Evolutionary conservation across 2,329 filamentous ascomycete species (phyloP), one percentile per base, ranked within the genome.

Genomic region (Drechslera avenae): DNA sequence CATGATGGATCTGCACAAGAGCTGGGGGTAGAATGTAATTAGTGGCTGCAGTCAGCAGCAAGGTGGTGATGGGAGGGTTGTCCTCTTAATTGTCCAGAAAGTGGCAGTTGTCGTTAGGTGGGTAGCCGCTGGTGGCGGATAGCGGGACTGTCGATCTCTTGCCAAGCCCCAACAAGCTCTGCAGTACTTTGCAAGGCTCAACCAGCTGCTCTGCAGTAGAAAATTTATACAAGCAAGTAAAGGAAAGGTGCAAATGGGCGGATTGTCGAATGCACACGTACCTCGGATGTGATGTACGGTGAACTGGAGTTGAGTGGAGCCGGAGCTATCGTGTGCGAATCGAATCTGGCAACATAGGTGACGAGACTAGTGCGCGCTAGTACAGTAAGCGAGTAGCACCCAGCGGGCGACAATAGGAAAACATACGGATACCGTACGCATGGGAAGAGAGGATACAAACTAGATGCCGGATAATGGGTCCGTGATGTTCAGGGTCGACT

Each of bases 341-440:
- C 40, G 54, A 56, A 51, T 39, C 56, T 57, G 52, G 55, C 41
- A 43, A 51, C 40, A 59, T 56, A 52, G 52, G 23, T 52, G 45
- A 49, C 39, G 41, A 40, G 46, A 55, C 58, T 59, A 61, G 58
- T 59, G 58, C 49, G 58, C 58, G 48, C 58, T 61, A 61, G 39
- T 35, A 46, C 53, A 50, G 43, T 59, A 61, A 61, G 58, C 58
- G 58, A 61, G 50, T 4, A 8, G 19, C 41, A 32, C 37, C 46
- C 41, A 46, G 37, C 36, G 30, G 30, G 28, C 42, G 44, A 34
- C 31, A 30, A 35, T 41, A 30, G 16, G 41, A 16, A 35, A 39
- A 40, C 19, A 26, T 26, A 33, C 35, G 16, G 21, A 26, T 31
- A 36, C 23, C 26, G 26, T 37, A 45, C 33, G 26, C 23, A 16